phyloP scores from a whole-genome alignment of 306 rosid species.

The Senna tora region DNA sequence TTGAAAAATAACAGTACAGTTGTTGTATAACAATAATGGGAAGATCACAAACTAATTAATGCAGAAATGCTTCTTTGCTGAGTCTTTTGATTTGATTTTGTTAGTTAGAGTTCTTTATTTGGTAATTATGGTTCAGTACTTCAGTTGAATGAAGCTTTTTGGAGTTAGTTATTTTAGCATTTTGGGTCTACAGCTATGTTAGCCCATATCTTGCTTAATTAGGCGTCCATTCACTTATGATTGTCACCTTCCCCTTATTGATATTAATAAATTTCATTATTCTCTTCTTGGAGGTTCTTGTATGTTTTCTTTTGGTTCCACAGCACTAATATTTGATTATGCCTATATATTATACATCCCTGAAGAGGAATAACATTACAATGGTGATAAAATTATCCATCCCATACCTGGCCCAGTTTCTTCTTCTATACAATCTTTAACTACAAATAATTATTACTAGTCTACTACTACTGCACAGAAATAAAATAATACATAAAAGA shows the following conservation, averaged over 20 bases:
- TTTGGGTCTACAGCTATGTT: not conserved
- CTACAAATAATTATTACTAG: not conserved
- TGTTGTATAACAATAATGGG: not conserved
- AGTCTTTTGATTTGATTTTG: not conserved
- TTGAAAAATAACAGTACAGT: not conserved
- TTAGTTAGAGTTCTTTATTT: not conserved
- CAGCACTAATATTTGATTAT: not conserved
- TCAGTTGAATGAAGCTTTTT: not conserved
- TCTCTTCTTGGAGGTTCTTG: not conserved
- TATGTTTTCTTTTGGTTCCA: not conserved
- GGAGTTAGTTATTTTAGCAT: not conserved
- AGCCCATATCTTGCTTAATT: not conserved
- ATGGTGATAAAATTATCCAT: not conserved
- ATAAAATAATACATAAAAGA: not conserved
- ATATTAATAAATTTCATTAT: not conserved
- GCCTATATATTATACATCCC: not conserved
- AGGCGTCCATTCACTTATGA: not conserved
- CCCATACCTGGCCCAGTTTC: not conserved
- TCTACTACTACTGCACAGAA: not conserved
- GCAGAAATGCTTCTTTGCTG: not conserved
- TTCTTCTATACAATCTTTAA: constrained; percentile 2
- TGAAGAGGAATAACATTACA: not conserved
- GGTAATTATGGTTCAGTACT: not conserved
- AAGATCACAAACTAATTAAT: not conserved
- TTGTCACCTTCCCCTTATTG: not conserved